Base-by-base conservation (phyloP, 1,284 basidiomycete species). In the Apiotrichum gracile region DNA sequence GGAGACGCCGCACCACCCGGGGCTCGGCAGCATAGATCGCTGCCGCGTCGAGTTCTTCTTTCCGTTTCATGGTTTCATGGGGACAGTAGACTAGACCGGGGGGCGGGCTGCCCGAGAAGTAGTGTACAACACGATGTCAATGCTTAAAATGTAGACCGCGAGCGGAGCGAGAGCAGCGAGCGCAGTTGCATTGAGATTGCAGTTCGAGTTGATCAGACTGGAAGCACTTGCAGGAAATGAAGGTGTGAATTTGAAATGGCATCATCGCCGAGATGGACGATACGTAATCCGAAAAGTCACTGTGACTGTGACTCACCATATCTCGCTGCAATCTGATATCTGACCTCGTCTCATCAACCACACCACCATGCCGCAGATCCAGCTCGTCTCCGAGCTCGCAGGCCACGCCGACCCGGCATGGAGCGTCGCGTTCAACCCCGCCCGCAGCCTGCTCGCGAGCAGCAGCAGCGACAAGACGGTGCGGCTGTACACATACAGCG, bases 381-480 rank as follows among this genome's bases (percentile, higher is more conserved):
- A 73, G 53, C 66, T 70, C 46, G 43, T 76, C 12, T 55, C 66
- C 6, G 60, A 63, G 21, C 62, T 75, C 2, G 63, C 70, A 31
- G 89, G 88, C 0, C 92, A 97, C 75, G 80, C 85, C 44, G 91
- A 92, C 60, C 82, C 88, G 44, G 88, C 84, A 19, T 98, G 94
- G 94, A 79, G 85, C 55, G 78, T 91, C 27, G 85, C 91, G 8
- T 98, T 93, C 91, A 97, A 97, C 69, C 90, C 92, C 0, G 77
- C 80, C 7, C 82, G 86, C 57, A 82, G 88, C 0, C 71, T 94
- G 16, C 78, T 98, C 16, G 92, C 94, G 0, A 91, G 91, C 6
- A 97, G 93, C 72, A 97, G 93, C 4, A 85, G 88, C 9, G 94
- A 98, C 76, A 94, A 91, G 74, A 85, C 89, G 4, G 87, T 97